Evolutionary conservation across 148 eudicot genomes (phyloP), one percentile per base, ranked within the genome.

Genomic region (Camellia granthamiana): DNA sequence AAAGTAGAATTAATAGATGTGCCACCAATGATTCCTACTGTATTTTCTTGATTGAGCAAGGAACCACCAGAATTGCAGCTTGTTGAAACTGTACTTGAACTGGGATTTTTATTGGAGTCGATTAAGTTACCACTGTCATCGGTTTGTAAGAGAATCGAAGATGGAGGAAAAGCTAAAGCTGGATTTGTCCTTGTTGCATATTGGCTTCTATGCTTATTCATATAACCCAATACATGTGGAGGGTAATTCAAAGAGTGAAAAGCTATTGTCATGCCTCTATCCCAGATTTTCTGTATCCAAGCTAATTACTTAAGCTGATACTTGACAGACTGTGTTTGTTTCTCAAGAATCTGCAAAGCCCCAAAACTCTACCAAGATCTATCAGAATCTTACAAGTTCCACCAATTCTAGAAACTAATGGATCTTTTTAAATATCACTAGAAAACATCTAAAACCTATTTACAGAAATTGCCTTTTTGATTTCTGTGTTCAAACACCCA

Each of bases 11-110:
- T 81, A 69, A 80, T 61, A 38, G 86, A 87, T 43, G 84, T 85
- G 13, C 97, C 95, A 80, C 92, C 97, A 21, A 93, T 84, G 56
- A 93, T 84, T 8, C 97, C 97, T 19, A 93, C 80, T 9, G 89
- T 78, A 80, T 86, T 89, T 5, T 69, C 79, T 60, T 91, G 91
- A 66, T 72, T 72, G n/a, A 85, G 84, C 76, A 83, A 13, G 47
- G 85, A 83, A 83, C 72, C 80, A 66, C 72, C 75, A 60, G 56
- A 72, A 78, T 76, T 43, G 19, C 16, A 67, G 19, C 49, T 41
- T 52, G 11, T 51, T 72, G 74, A 30, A 30, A 30, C 6, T 58
- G 73, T 47, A 54, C 56, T 70, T 43, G 64, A 75, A 38, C 61
- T 76, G 61, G 65, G 76, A 55, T 62, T 79, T 60, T 81, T 76